These are phyloP conservation scores for Baudoinia panamericana DNA, from an alignment of 495 filamentous ascomycete species.

Conservation along the genomic window DNA sequence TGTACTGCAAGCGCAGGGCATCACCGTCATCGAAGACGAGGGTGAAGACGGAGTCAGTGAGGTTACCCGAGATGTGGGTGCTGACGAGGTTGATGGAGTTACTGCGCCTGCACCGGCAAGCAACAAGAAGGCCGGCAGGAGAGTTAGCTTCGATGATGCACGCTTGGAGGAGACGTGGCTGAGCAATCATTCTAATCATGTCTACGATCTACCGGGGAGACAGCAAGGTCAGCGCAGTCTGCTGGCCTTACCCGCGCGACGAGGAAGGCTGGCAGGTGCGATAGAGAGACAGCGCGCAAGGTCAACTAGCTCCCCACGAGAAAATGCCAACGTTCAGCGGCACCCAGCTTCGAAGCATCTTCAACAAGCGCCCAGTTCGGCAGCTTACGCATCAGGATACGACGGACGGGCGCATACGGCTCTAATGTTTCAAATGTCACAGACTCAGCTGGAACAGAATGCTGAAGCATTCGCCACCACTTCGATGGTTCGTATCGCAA, in stretches of 20 bases:
- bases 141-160: slow-evolving; percentile 28
- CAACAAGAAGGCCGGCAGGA: slow-evolving; percentile 2
- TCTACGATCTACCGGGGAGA: not conserved
- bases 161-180: slow-evolving; percentile 25
- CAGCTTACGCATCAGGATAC: slow-evolving; percentile 8
- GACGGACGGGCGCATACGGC: slow-evolving; percentile 9
- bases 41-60: slow-evolving; percentile 25
- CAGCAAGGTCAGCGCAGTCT: not conserved
- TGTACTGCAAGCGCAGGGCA: slow-evolving; percentile 50
- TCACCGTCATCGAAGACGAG: slow-evolving; percentile 33
- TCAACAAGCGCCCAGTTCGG: slow-evolving; percentile 7
- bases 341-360: slow-evolving; percentile 1
- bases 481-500: slow-evolving; percentile 35
- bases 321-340: not conserved
- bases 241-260: slow-evolving; percentile 6
- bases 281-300: slow-evolving; percentile 5
- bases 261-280: slow-evolving; percentile 20
- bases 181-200: slow-evolving; percentile 14
- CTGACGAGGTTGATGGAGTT: not conserved
- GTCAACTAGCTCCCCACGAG: slow-evolving; percentile 9
- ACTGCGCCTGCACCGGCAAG: not conserved
- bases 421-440: slow-evolving; percentile 39
- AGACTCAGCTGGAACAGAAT: slow-evolving; percentile 44
- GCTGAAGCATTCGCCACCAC: slow-evolving; percentile 47
- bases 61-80: slow-evolving; percentile 1